Evolutionary conservation across 805 yeast genomes (phyloP).

Genomic region (Cyberlindnera americana): DNA sequence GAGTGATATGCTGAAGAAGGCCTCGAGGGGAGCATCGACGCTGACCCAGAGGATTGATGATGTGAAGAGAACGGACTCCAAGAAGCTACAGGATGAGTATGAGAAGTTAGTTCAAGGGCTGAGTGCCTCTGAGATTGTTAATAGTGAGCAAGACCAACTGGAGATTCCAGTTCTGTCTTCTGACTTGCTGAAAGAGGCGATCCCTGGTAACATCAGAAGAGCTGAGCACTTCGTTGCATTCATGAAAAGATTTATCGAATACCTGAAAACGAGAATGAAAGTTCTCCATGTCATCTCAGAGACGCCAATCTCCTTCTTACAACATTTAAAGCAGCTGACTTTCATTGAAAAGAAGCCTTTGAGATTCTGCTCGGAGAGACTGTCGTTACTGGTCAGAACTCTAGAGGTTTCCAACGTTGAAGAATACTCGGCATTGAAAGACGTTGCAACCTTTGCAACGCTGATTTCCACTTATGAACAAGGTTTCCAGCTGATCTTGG

Average conservation of each 20-base stretch:
- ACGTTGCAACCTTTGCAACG: constrained; percentile 95
- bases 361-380: constrained; percentile 86
- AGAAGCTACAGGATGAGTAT: constrained; percentile 83
- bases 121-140: constrained; percentile 71
- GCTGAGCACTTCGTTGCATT: constrained; percentile 97
- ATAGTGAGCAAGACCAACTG: constrained; percentile 62
- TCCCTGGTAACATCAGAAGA: constrained; percentile 95
- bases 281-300: constrained; percentile 97
- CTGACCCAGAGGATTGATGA: constrained; percentile 79
- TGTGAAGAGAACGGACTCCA: constrained; percentile 78
- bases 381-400: constrained; percentile 84
- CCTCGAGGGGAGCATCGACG: constrained; percentile 81
- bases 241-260: constrained; percentile 87
- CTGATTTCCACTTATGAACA: constrained; percentile 90
- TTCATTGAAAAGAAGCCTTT: constrained; percentile 91
- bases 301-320: constrained; percentile 89
- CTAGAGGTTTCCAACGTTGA: constrained; percentile 85
- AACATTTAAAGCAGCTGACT: constrained; percentile 89
- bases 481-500: constrained; percentile 88
- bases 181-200: constrained; percentile 85
- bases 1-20: constrained; percentile 81
- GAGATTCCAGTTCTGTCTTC: constrained; percentile 83
- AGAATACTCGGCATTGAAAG: constrained; percentile 89
- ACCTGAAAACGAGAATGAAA: constrained; percentile 95
- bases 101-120: constrained; percentile 87